phyloP scores from a whole-genome alignment of 352 stramenopile species.

The Phytophthora colocasiae region DNA sequence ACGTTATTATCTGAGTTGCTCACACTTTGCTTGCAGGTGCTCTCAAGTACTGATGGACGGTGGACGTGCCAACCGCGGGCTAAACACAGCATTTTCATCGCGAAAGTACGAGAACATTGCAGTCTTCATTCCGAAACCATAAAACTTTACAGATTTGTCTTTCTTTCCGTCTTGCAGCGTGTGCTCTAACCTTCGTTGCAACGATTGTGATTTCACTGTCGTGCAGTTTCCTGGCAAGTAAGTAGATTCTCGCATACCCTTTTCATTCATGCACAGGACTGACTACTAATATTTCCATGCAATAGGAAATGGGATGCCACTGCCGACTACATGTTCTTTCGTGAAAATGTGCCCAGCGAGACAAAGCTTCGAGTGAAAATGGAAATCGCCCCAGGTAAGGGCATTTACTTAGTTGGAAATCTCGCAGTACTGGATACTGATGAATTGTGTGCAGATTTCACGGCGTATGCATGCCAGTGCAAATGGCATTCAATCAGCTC shows the following conservation, averaged over 20 bases:
- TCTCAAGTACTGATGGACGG: constrained; percentile 61
- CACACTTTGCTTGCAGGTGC: constrained; percentile 47
- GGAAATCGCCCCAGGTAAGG: constrained; percentile 57
- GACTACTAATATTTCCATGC: neutral
- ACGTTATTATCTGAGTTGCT: neutral
- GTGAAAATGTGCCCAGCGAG: constrained; percentile 81
- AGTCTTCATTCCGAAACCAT: neutral
- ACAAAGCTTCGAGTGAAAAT: constrained; percentile 71
- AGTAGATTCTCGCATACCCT: constrained; percentile 14
- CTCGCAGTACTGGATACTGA: constrained; percentile 5
- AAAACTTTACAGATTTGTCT: neutral
- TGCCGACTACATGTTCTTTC: constrained; percentile 89
- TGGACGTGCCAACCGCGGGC: constrained; percentile 57
- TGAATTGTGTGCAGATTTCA: constrained; percentile 37
- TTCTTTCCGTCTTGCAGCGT: constrained; percentile 34
- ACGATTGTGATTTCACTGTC: constrained; percentile 84
- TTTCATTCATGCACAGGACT: neutral
- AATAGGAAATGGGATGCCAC: constrained; percentile 69
- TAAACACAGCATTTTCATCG: constrained; percentile 65
- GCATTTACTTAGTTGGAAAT: neutral
- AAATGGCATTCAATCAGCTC: constrained; percentile 77
- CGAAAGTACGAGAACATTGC: constrained; percentile 42
- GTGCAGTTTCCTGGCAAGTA: constrained; percentile 80
- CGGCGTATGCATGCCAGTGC: constrained; percentile 83
- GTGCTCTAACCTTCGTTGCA: constrained; percentile 81